These are phyloP conservation scores for Plasmodium chabaudi DNA, from an alignment of 169 alveolate genomes.

Conservation along the genomic window DNA sequence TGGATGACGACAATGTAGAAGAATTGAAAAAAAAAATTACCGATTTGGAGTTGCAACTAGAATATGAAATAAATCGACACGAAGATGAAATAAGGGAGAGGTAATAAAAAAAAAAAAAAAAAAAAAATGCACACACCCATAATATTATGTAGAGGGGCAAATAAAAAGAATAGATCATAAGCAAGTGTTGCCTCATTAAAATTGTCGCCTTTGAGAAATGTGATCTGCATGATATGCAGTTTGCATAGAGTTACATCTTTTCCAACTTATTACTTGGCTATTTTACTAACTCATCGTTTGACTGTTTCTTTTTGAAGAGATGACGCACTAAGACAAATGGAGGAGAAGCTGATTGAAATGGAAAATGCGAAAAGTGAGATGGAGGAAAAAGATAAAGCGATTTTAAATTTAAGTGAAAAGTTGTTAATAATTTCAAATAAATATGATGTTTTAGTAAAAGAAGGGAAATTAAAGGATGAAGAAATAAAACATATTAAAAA, in stretches of 20 bases:
- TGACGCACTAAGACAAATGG: conserved; percentile 36
- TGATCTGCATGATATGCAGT: no score
- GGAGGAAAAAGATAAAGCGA: conserved; percentile 59
- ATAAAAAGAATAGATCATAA: no score
- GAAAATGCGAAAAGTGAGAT: conserved; percentile 29
- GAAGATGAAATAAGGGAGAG: conserved; percentile 52
- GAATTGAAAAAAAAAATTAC: conserved; percentile 36
- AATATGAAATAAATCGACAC: conserved; percentile 71
- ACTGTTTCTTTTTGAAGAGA: conserved; percentile 9
- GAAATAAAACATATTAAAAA: conserved; percentile 70
- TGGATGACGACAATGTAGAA: conserved; percentile 20
- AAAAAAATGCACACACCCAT: no score
- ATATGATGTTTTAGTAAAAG: conserved; percentile 57
- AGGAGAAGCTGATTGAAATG: conserved; percentile 25
- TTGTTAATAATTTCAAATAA: conserved; percentile 52
- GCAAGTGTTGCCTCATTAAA: no score
- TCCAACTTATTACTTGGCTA: no score
- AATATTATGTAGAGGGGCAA: no score
- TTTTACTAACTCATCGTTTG: no score
- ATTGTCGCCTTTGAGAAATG: no score
- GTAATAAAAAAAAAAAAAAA: conserved; percentile 12
- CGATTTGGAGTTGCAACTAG: conserved; percentile 68
- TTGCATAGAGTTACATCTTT: no score
- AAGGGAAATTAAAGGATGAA: conserved; percentile 65
- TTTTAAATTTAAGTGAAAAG: conserved; percentile 59